Percentiles rank a stretch among this genome's conserved stretches.
These are phyloP conservation scores for Lyophyllum semitale DNA, from an alignment of 768 basidiomycete genomes.

Conservation along the genomic window DNA sequence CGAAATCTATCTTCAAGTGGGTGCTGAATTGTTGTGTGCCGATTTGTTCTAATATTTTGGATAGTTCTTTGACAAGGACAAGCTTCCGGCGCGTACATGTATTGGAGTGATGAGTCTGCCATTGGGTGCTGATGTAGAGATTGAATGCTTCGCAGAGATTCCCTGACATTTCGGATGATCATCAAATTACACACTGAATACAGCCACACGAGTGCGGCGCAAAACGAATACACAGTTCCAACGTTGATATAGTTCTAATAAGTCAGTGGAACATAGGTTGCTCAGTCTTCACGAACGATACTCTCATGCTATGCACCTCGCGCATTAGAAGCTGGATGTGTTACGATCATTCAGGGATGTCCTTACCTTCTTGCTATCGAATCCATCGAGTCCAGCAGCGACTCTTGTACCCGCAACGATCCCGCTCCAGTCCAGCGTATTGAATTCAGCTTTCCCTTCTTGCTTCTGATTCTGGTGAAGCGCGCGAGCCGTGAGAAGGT, in stretches of 20 bases:
- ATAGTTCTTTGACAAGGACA: slow-evolving; percentile 49
- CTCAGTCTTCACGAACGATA: slow-evolving; percentile 21
- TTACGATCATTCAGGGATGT: background rate
- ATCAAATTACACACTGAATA: background rate
- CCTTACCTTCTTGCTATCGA: slow-evolving; percentile 37
- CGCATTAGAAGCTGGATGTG: background rate
- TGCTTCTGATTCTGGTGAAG: slow-evolving; percentile 53
- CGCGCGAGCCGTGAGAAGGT: slow-evolving; percentile 78
- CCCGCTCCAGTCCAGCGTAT: slow-evolving; percentile 80
- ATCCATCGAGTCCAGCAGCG: slow-evolving; percentile 63
- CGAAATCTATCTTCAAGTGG: slow-evolving; percentile 37
- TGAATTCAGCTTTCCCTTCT: slow-evolving; percentile 48
- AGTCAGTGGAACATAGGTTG: background rate
- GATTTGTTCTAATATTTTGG: background rate
- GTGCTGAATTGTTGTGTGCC: background rate
- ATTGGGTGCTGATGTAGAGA: slow-evolving; percentile 56
- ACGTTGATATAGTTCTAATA: background rate
- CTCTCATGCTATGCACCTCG: slow-evolving; percentile 16
- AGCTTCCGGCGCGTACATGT: slow-evolving; percentile 59
- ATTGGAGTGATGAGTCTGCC: slow-evolving; percentile 57
- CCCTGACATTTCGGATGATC: slow-evolving; percentile 1
- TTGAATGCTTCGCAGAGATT: slow-evolving; percentile 59
- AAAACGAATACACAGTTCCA: background rate
- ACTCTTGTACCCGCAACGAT: slow-evolving; percentile 78
- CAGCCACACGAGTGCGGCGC: background rate